Evolutionary conservation across 108 stramenopile genomes (phyloP).

Genomic region (Discostella pseudostelligera): DNA sequence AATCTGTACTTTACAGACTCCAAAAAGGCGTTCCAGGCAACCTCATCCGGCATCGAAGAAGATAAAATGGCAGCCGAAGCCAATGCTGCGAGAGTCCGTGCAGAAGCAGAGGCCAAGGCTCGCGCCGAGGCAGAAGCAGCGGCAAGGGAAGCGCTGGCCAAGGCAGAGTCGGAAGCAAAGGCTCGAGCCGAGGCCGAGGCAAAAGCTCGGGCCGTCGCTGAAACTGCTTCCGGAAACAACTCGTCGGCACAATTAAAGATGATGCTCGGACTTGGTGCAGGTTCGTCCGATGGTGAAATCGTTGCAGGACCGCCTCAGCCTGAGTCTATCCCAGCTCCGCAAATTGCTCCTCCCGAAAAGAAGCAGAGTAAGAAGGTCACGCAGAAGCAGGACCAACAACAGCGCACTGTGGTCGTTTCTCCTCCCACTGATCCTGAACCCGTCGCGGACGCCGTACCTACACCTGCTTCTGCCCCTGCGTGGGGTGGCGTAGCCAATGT

Average conservation of each 20-base stretch:
- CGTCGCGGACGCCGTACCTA: conserved; percentile 9
- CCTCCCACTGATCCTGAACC: background rate
- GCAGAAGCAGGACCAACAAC: conserved; percentile 37
- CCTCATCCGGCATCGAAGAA: background rate
- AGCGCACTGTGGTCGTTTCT: too few relatives aligned
- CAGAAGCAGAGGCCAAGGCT: conserved; percentile 12
- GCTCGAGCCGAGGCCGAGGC: conserved; percentile 28
- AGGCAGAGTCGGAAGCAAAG: conserved; percentile 29
- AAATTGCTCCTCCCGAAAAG: conserved; percentile 23
- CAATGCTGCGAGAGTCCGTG: conserved; percentile 13
- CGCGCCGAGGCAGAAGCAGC: conserved; percentile 37
- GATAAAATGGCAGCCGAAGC: conserved; percentile 12
- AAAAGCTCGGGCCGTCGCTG: conserved; percentile 34
- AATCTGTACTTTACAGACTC: conserved; percentile 74
- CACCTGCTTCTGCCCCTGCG: conserved; percentile 58
- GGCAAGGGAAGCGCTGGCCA: conserved; percentile 21
- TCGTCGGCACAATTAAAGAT: conserved; percentile 75
- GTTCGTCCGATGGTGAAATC: conserved; percentile 16
- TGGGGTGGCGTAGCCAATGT: conserved; percentile 63
- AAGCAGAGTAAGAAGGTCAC: conserved; percentile 38
- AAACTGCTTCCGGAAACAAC: conserved; percentile 24
- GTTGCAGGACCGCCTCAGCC: conserved; percentile 18
- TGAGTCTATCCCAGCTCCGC: conserved; percentile 13
- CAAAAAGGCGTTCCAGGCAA: conserved; percentile 59
- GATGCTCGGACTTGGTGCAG: conserved; percentile 78